phyloP scores from a whole-genome alignment of 495 filamentous ascomycete species.

The Amphirosellinia nigrospora region DNA sequence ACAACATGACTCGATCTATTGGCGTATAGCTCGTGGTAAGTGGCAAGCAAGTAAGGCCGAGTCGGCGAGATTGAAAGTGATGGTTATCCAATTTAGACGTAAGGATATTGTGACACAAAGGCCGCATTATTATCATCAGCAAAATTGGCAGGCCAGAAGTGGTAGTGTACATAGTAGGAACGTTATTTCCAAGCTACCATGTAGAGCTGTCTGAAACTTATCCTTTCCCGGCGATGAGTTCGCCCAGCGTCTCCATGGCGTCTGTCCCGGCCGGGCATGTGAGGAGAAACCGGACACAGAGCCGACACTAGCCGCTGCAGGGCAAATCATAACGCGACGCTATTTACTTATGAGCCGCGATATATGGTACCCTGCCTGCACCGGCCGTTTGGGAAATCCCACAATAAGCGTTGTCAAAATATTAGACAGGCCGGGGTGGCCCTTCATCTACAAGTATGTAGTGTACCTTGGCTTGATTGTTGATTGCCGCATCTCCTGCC shows the following conservation, averaged over 20 bases:
- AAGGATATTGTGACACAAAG: not conserved
- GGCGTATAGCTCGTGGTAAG: constrained; percentile 11
- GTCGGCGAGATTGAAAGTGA: constrained; percentile 17
- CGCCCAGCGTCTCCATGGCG: constrained; percentile 16
- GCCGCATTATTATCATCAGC: no score
- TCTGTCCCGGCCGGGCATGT: constrained; percentile 9
- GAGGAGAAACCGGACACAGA: constrained; percentile 14
- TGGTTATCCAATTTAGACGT: constrained; percentile 13
- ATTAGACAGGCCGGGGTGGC: not conserved
- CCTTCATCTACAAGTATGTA: constrained; percentile 7
- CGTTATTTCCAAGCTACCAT: not conserved
- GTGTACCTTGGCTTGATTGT: constrained; percentile 15
- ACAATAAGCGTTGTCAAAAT: not conserved
- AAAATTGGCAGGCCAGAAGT: not conserved
- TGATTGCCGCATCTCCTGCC: constrained; percentile 13
- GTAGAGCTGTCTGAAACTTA: not conserved
- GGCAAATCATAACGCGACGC: not conserved
- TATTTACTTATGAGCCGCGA: constrained; percentile 1
- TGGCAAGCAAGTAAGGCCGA: constrained; percentile 8
- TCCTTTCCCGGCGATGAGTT: constrained; percentile 1
- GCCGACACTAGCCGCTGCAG: constrained; percentile 4
- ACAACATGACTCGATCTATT: constrained; percentile 14
- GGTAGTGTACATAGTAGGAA: not conserved
- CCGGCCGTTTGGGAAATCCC: not conserved
- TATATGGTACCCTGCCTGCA: not conserved